Evolutionary conservation across 768 basidiomycete species (phyloP), one percentile per base, ranked within the genome.

Genomic region (Collybia sordida): DNA sequence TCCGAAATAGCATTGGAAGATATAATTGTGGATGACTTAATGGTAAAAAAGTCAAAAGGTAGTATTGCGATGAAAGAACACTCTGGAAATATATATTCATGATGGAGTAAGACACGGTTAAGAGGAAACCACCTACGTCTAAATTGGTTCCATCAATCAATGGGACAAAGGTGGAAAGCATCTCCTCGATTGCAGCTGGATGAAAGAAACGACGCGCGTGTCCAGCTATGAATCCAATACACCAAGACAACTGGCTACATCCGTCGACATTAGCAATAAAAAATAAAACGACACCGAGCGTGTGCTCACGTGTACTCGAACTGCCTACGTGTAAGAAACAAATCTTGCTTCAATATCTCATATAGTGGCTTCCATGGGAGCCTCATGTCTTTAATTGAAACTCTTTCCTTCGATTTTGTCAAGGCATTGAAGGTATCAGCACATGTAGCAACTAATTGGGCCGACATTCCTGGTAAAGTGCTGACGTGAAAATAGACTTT

Each of bases 111-210:
- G 21, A 38, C 45, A 18, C 39, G 40, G 8, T 39, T 31, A 37
- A 17, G 6, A 42, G 21, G 2, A 45, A 46, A 24, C 11, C 45
- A 74, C 86, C 64, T 53, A 88, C 88, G 67, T 90, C 83, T 56
- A 93, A 68, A 48, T 78, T 78, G 19, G 82, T 85, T 25, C 86
- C 88, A 58, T 92, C 87, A 27, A 95, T 73, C 46, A 77, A 71
- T 4, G 93, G 92, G 8, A 97, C 70, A 62, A 95, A 93, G 0
- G 80, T 85, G n/a, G 85, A 75, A 24, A 97, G 80, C 91, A 97
- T 95, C 58, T 90, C 88, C 56, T 87, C 83, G 46, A 85, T 85
- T 27, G 90, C 86, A 36, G 88, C 82, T 15, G 93, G 93, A 58
- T 93, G 92, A 69, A 93, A 95, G 76, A 95, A 95, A 47, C 88